Evolutionary conservation across 148 eudicot genomes (phyloP).

Genomic region (Bassia scoparia): DNA sequence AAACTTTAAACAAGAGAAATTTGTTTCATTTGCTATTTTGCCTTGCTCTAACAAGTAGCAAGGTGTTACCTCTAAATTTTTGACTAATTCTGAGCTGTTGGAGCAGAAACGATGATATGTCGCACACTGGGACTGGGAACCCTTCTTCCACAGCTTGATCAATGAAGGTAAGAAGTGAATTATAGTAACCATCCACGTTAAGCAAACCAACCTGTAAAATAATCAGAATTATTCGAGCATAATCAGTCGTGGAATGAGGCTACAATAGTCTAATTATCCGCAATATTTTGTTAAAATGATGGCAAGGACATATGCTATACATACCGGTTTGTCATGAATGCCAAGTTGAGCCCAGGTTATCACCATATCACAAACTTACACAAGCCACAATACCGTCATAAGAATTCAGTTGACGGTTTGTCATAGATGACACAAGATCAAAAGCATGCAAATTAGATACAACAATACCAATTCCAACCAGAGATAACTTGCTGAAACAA

Average conservation of each 20-base stretch:
- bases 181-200: constrained; percentile 94
- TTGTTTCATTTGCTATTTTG: no score
- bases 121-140: constrained; percentile 82
- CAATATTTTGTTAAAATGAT: not conserved
- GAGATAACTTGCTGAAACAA: no score
- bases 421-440: constrained; percentile 67
- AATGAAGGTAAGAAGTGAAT: constrained; percentile 76
- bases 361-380: constrained; percentile 90
- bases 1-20: no score
- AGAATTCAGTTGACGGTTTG: constrained; percentile 56
- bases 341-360: constrained; percentile 99
- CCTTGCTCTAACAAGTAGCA: not conserved
- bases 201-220: constrained; percentile 79
- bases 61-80: constrained; percentile 69
- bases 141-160: constrained; percentile 99
- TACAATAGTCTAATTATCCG: not conserved
- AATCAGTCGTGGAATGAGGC: not conserved
- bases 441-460: no score
- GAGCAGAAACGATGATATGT: constrained; percentile 86
- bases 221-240: not conserved
- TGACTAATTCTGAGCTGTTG: constrained; percentile 76
- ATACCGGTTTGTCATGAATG: constrained; percentile 96
- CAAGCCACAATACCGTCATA: constrained; percentile 89
- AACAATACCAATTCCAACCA: no score
- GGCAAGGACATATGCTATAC: no score